A percentile compares a stretch with the other conserved stretches of the same genome.
Evolutionary conservation across 2,329 filamentous ascomycete genomes (phyloP).

Genomic region (Aspergillus tamarii): DNA sequence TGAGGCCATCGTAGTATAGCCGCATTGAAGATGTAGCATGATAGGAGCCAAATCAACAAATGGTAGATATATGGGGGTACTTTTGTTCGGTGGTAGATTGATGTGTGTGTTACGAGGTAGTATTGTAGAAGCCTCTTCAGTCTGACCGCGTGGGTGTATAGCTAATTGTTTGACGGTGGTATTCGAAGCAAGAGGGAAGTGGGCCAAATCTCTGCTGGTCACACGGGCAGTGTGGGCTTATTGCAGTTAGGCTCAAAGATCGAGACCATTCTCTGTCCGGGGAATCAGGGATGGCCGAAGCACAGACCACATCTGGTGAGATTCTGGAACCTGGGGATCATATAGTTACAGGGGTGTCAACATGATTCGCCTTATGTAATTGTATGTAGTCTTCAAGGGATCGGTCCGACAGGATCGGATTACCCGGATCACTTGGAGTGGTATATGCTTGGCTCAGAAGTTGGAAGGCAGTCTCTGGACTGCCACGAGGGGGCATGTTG

Average conservation of each 20-base stretch:
- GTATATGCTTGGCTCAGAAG: background rate
- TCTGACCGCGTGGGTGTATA: background rate
- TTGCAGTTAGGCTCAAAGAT: background rate
- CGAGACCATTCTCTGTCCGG: background rate
- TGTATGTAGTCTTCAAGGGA: background rate
- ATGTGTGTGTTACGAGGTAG: background rate
- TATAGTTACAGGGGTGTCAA: background rate
- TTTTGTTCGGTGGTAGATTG: background rate
- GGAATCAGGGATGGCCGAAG: background rate
- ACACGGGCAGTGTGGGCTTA: conserved; percentile 10
- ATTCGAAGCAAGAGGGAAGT: background rate
- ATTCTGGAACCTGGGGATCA: background rate
- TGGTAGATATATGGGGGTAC: background rate
- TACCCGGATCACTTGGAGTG: background rate
- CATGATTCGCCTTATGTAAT: background rate
- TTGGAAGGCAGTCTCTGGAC: background rate
- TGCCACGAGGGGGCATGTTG: background rate
- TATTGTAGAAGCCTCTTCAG: background rate
- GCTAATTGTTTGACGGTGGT: background rate
- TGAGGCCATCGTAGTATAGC: no score
- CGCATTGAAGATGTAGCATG: background rate
- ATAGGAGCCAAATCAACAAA: background rate
- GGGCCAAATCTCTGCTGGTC: conserved; percentile 14
- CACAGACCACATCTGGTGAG: background rate
- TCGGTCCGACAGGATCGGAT: background rate